Evolutionary conservation across 2,329 filamentous ascomycete genomes (phyloP).

Genomic region (Bipolaris victoriae): DNA sequence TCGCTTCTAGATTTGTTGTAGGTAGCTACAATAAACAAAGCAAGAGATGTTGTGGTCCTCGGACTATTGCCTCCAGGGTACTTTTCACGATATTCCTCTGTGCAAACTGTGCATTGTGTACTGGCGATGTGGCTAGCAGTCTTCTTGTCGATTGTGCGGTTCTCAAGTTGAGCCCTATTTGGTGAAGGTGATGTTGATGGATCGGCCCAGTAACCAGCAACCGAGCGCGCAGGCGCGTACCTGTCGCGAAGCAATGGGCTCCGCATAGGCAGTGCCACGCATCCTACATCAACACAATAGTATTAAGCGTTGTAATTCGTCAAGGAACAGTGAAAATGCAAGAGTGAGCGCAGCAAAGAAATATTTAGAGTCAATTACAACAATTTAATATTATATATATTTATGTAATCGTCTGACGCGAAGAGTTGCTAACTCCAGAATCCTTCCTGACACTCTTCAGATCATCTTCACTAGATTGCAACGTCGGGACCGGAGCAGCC

Average conservation of each 20-base stretch:
- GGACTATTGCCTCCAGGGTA: conserved; percentile 5
- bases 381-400: not conserved
- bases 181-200: conserved; percentile 12
- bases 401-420: conserved; percentile 23
- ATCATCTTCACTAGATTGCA: conserved; percentile 23
- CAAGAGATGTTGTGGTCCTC: not conserved
- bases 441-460: conserved; percentile 28
- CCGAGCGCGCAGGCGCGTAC: conserved; percentile 28
- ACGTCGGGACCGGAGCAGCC: conserved; percentile 32
- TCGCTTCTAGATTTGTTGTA: conserved; percentile 6
- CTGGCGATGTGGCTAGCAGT: not conserved
- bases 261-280: not conserved
- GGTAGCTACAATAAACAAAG: conserved; percentile 3
- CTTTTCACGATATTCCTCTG: not conserved
- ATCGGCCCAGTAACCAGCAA: conserved; percentile 23
- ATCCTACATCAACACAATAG: not conserved
- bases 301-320: not conserved
- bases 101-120: not conserved
- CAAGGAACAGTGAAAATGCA: not conserved
- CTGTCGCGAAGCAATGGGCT: conserved; percentile 24
- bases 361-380: not conserved
- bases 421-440: conserved; percentile 16
- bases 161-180: conserved; percentile 15
- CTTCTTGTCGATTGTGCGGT: not conserved
- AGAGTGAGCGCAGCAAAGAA: not conserved